Conservation (phyloP, 2,329 filamentous ascomycete genomes). For the Neoarthrinium moseri region DNA sequence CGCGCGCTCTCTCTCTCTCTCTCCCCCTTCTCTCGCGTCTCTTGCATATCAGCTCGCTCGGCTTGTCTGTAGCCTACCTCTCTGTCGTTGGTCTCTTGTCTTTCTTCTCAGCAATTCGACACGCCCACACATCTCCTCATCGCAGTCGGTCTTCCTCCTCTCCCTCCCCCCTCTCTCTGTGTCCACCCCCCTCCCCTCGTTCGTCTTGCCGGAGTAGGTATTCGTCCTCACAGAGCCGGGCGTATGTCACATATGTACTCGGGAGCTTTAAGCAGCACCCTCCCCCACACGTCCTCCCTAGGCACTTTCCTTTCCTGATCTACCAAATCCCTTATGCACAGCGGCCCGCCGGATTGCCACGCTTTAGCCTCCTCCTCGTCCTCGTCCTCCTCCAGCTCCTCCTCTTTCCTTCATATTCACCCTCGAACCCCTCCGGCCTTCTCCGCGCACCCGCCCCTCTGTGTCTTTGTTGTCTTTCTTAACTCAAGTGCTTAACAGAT, state of each 20-base stretch:
- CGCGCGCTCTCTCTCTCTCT: constrained; percentile 25
- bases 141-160: not conserved
- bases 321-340: constrained; percentile 36
- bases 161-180: constrained; percentile 18
- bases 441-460: too few relatives aligned
- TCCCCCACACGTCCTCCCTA: constrained; percentile 44
- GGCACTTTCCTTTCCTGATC: constrained; percentile 42
- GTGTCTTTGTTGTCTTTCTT: constrained; percentile 21
- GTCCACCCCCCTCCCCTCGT: constrained; percentile 27
- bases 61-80: constrained; percentile 7
- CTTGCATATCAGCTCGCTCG: constrained; percentile 9
- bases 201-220: constrained; percentile 6
- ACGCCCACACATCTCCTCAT: too few relatives aligned
- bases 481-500: constrained; percentile 19
- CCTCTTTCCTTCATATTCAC: constrained; percentile 3
- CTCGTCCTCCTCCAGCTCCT: too few relatives aligned
- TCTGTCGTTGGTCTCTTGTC: constrained; percentile 18
- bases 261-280: constrained; percentile 27
- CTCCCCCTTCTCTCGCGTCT: constrained; percentile 25
- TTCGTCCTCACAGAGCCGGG: constrained; percentile 4
- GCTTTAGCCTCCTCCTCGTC: too few relatives aligned
- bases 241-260: constrained; percentile 14
- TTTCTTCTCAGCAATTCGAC: too few relatives aligned
- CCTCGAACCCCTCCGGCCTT: constrained; percentile 22
- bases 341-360: constrained; percentile 27